phyloP scores from a whole-genome alignment of 1,284 basidiomycete genomes.

The Caloboletus inedulis region DNA sequence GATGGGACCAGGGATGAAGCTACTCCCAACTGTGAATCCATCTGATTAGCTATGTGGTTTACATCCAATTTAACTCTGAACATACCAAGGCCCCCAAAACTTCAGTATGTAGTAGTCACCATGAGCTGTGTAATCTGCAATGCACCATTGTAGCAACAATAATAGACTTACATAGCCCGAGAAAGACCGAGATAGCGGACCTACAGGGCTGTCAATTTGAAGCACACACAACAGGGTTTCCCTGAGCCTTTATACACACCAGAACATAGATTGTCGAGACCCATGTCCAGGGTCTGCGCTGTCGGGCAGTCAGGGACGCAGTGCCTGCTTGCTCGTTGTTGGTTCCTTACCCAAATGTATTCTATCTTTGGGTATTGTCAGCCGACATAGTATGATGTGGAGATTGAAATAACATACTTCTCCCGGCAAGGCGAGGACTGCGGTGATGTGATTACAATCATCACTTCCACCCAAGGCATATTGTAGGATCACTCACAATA shows the following conservation, averaged over 20 bases:
- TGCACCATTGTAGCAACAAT: not conserved
- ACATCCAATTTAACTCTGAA: not conserved
- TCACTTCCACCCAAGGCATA: no score
- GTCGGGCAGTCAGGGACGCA: not conserved
- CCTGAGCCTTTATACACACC: not conserved
- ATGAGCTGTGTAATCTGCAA: not conserved
- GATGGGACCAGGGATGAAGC: conserved; percentile 4
- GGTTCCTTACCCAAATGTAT: conserved; percentile 4
- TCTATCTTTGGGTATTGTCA: conserved; percentile 1
- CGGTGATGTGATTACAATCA: not conserved
- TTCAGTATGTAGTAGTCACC: not conserved
- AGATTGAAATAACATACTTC: conserved; percentile 1
- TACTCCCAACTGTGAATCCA: not conserved
- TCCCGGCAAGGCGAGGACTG: conserved; percentile 12
- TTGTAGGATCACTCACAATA: conserved; percentile 1
- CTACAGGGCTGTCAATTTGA: not conserved
- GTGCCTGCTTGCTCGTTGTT: no score
- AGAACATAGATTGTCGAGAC: conserved; percentile 2
- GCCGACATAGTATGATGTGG: not conserved
- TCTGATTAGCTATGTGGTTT: not conserved
- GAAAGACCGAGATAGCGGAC: not conserved
- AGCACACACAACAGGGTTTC: not conserved
- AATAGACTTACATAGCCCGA: not conserved
- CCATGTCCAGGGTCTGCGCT: conserved; percentile 4
- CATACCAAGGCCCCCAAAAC: not conserved